Conservation (phyloP, 2,329 filamentous ascomycete genomes). For the Cercospora zeina region DNA sequence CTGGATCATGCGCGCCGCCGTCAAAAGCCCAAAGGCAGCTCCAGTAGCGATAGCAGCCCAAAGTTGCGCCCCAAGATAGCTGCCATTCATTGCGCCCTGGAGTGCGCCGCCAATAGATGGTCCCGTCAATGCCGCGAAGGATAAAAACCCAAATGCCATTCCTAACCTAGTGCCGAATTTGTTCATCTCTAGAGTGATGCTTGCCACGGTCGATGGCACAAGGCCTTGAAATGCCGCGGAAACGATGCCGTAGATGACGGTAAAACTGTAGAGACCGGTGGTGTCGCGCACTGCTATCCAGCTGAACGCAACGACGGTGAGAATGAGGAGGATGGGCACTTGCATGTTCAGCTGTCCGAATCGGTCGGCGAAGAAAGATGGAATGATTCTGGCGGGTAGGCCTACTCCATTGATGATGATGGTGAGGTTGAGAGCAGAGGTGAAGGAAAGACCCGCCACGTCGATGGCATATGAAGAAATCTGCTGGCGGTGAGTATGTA, state of each 20-base stretch:
- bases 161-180: constrained; percentile 51
- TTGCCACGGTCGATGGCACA: constrained; percentile 47
- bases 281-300: constrained; percentile 56
- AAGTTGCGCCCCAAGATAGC: constrained; percentile 47
- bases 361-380: constrained; percentile 56
- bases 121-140: constrained; percentile 48
- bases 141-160: constrained; percentile 51
- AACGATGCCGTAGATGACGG: constrained; percentile 49
- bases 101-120: constrained; percentile 52
- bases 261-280: constrained; percentile 47
- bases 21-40: constrained; percentile 27
- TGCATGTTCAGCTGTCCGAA: constrained; percentile 59
- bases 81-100: constrained; percentile 44
- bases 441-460: constrained; percentile 46
- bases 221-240: constrained; percentile 49
- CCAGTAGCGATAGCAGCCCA: constrained; percentile 42
- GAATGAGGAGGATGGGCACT: constrained; percentile 50
- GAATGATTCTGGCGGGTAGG: constrained; percentile 55
- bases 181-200: constrained; percentile 49
- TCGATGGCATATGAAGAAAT: constrained; percentile 42
- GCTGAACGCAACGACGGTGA: constrained; percentile 54
- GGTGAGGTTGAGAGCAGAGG: constrained; percentile 55
- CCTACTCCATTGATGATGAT: constrained; percentile 62
- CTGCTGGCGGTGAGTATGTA: constrained; percentile 17
- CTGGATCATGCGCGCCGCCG: constrained; percentile 31